A percentile compares a stretch with the other conserved stretches of the same genome.
These are phyloP conservation scores for Kluyveromyces wickerhamii DNA, from an alignment of 805 yeast species.

Conservation along the genomic window DNA sequence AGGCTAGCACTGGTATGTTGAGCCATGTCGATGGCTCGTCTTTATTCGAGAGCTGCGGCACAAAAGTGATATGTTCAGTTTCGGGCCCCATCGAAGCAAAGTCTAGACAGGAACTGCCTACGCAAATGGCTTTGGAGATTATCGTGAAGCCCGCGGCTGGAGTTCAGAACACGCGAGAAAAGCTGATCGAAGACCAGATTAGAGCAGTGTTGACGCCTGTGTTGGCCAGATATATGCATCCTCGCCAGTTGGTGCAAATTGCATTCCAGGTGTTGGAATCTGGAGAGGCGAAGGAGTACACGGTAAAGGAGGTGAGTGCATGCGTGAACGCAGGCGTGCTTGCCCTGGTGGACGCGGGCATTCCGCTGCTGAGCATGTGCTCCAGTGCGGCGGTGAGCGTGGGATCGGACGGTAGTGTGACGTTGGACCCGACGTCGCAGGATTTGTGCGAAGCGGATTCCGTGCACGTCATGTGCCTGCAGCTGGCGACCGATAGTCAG, in stretches of 20 bases:
- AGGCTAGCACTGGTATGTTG: slow-evolving; percentile 29
- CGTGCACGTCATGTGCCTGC: slow-evolving; percentile 59
- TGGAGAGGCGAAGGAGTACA: slow-evolving; percentile 22
- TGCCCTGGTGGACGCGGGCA: slow-evolving; percentile 75
- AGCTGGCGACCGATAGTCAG: slow-evolving; percentile 37
- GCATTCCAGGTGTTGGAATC: slow-evolving; percentile 56
- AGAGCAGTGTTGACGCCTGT: slow-evolving; percentile 52
- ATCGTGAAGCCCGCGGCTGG: slow-evolving; percentile 75
- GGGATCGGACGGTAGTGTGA: slow-evolving; percentile 21
- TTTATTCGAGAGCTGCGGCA: slow-evolving; percentile 39
- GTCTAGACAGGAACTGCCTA: slow-evolving; percentile 76
- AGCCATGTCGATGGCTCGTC: slow-evolving; percentile 78
- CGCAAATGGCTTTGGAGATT: slow-evolving; percentile 67
- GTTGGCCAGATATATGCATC: slow-evolving; percentile 57
- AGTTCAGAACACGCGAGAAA: slow-evolving; percentile 66
- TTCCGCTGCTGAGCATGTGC: slow-evolving; percentile 58
- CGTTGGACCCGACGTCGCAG: slow-evolving; percentile 39
- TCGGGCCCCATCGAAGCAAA: slow-evolving; percentile 89
- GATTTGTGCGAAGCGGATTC: slow-evolving; percentile 42
- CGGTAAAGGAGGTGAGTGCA: slow-evolving; percentile 50
- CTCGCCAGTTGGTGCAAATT: slow-evolving; percentile 69
- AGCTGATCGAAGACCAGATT: slow-evolving; percentile 63
- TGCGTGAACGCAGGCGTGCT: slow-evolving; percentile 65
- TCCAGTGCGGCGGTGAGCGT: slow-evolving; percentile 47
- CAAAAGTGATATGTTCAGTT: slow-evolving; percentile 64